Evolutionary conservation across 257 asterid species (phyloP).

Genomic region (Gentiana macrophylla): DNA sequence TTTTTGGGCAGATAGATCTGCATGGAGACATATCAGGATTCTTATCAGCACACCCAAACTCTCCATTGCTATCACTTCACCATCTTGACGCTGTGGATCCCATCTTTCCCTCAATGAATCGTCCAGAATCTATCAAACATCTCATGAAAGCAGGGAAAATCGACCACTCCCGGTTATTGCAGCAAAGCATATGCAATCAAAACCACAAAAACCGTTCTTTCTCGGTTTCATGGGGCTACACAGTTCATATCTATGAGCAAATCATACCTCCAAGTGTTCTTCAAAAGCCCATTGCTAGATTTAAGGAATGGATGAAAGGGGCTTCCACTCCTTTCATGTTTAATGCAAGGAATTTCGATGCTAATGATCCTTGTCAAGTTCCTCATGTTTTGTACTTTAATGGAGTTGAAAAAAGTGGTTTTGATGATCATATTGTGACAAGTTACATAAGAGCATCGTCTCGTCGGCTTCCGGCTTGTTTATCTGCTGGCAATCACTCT

Average conservation of each 20-base stretch:
- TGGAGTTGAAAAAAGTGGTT: slow-evolving; percentile 8
- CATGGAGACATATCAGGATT: slow-evolving; percentile 15
- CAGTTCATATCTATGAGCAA: slow-evolving; percentile 26
- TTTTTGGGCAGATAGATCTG: slow-evolving; percentile 15
- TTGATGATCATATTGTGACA: slow-evolving; percentile 3
- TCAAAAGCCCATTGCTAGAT: slow-evolving; percentile 2
- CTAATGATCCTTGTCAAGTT: slow-evolving; percentile 15
- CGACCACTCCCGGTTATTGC: slow-evolving; percentile 27
- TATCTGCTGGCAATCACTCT: slow-evolving; percentile 14
- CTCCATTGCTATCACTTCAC: slow-evolving; percentile 38
- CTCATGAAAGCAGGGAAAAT: slow-evolving; percentile 23
- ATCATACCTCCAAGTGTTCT: slow-evolving; percentile 31
- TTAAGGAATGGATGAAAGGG: slow-evolving; percentile 8
- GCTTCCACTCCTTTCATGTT: slow-evolving; percentile 18
- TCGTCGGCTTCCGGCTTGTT: slow-evolving; percentile 6
- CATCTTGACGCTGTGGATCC: slow-evolving; percentile 40
- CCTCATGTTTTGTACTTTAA: slow-evolving; percentile 20
- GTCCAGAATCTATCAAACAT: slow-evolving; percentile 20
- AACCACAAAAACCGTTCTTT: slow-evolving; percentile 28
- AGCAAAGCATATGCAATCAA: slow-evolving; percentile 33
- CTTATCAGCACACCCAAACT: slow-evolving; percentile 40
- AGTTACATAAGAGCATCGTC: slow-evolving; percentile 5
- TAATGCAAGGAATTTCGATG: slow-evolving; percentile 6
- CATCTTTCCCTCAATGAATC: slow-evolving; percentile 36
- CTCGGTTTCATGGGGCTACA: slow-evolving; percentile 42